Evolutionary conservation across 1,284 basidiomycete species (phyloP).

Genomic region (Puccinia brachypodii): DNA sequence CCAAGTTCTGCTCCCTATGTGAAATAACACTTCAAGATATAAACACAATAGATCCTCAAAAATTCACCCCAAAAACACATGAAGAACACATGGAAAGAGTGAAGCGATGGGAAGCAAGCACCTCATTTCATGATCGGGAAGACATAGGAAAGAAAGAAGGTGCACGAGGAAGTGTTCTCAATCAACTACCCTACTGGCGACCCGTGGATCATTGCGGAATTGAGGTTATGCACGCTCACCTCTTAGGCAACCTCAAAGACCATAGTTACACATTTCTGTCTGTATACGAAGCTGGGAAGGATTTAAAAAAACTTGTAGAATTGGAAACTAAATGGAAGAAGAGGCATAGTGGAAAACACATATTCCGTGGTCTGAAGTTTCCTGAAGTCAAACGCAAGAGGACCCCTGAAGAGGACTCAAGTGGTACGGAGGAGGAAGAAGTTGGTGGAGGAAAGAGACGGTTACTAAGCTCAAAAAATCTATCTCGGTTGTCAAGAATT

Average conservation of each 20-base stretch:
- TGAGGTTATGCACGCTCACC: neutral
- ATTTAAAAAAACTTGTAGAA: neutral
- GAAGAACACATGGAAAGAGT: neutral
- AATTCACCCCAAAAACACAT: neutral
- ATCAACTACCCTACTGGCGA: constrained; percentile 9
- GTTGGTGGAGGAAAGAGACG: neutral
- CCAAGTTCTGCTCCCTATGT: neutral
- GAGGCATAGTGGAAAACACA: neutral
- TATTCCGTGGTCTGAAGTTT: neutral
- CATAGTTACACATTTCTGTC: neutral
- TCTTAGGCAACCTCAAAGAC: constrained; percentile 6
- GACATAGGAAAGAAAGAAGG: neutral
- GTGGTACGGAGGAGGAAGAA: neutral
- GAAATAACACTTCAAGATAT: neutral
- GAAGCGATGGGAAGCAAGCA: neutral
- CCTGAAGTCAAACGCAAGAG: neutral
- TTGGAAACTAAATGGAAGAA: neutral
- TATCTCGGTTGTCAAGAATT: neutral
- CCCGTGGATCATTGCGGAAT: neutral
- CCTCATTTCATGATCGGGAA: neutral
- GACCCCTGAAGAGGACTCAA: neutral
- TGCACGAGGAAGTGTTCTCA: constrained; percentile 4
- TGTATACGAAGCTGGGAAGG: neutral
- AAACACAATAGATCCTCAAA: neutral
- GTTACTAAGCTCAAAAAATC: neutral